These are phyloP conservation scores for Colletotrichum horii DNA, from an alignment of 2,329 filamentous ascomycete species.

Conservation along the genomic window DNA sequence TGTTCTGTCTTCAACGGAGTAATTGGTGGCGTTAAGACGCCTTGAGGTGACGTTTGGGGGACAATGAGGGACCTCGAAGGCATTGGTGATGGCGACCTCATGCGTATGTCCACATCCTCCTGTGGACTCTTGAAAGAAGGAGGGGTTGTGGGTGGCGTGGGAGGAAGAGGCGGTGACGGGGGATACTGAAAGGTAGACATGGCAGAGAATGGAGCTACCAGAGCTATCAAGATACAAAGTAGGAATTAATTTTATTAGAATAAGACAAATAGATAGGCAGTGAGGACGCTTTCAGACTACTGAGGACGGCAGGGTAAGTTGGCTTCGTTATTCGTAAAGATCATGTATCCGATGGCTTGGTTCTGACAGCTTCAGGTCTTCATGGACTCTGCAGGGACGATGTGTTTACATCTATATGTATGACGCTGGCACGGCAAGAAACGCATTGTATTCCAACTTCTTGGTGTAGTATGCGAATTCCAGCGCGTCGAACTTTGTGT, in stretches of 20 bases:
- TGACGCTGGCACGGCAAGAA: neutral
- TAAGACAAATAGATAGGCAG: neutral
- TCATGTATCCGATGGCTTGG: neutral
- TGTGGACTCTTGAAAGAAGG: neutral
- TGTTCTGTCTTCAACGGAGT: neutral
- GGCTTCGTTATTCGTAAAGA: neutral
- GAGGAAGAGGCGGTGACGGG: neutral
- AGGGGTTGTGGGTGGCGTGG: neutral
- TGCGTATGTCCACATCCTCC: neutral
- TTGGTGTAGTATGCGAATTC: neutral
- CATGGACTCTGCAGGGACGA: neutral
- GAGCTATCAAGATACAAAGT: neutral
- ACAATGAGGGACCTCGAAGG: neutral
- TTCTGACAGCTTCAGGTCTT: neutral
- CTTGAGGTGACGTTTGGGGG: neutral
- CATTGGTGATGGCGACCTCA: neutral
- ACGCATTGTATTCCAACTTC: neutral
- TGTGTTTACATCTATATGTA: neutral
- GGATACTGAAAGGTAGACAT: neutral
- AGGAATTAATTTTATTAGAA: neutral
- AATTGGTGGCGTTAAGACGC: neutral
- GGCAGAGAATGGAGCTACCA: neutral
- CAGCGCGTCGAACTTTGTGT: neutral
- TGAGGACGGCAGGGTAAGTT: neutral
- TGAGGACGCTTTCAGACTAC: neutral